Conservation (phyloP, 768 basidiomycete species). For the Mycena capillaripes region DNA sequence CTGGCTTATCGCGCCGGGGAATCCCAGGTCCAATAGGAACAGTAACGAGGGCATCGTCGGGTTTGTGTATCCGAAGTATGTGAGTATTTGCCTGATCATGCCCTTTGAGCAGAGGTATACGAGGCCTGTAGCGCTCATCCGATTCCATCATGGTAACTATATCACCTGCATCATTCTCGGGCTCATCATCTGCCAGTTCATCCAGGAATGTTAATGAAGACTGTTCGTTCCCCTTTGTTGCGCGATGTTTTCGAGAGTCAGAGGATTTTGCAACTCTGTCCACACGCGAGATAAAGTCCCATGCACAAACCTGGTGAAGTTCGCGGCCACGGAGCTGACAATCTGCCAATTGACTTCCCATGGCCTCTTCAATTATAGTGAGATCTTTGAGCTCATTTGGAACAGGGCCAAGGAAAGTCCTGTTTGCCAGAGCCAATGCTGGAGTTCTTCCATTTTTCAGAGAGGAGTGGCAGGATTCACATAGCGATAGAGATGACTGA, state of each 20-base stretch:
- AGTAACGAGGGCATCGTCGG: slow-evolving; percentile 40
- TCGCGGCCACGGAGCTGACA: background rate
- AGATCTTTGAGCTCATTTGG: no score
- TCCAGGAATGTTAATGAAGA: background rate
- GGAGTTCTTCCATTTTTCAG: slow-evolving; percentile 1
- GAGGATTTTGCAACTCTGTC: background rate
- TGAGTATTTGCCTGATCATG: slow-evolving; percentile 35
- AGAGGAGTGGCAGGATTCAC: slow-evolving; percentile 7
- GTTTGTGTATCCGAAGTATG: slow-evolving; percentile 16
- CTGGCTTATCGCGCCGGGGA: slow-evolving; percentile 46
- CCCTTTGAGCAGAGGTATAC: background rate
- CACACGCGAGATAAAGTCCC: background rate
- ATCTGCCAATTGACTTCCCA: background rate
- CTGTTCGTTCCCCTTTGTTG: background rate
- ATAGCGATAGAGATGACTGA: slow-evolving; percentile 10
- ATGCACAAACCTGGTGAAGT: background rate
- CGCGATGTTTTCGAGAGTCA: background rate
- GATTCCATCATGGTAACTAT: background rate
- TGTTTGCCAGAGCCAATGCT: slow-evolving; percentile 17
- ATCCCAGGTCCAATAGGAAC: slow-evolving; percentile 52
- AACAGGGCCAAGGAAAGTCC: background rate
- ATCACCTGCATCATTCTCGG: background rate
- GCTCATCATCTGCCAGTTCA: background rate
- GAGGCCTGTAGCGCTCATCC: background rate
- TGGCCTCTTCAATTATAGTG: background rate